A percentile compares a stretch with the other conserved stretches of the same genome.
These are phyloP conservation scores for Diaporthe sp. DNA, from an alignment of 2,329 filamentous ascomycete species.

Conservation along the genomic window DNA sequence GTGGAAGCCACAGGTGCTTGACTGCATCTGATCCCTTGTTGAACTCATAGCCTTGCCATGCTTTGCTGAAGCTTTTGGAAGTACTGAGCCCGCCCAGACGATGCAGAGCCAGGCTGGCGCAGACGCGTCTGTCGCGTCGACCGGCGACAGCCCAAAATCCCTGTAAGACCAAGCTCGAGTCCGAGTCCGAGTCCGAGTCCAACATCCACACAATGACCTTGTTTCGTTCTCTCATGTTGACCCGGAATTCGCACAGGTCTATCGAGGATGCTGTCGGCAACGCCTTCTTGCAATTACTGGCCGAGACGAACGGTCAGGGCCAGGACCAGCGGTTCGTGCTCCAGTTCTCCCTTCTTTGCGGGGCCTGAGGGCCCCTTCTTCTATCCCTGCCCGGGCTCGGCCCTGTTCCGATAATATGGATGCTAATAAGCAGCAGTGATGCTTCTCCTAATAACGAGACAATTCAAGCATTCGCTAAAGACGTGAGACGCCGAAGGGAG, in stretches of 20 bases:
- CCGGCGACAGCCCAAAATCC: background rate
- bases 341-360: background rate
- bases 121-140: background rate
- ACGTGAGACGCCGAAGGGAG: conserved; percentile 19
- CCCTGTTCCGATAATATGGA: background rate
- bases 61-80: no score
- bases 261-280: conserved; percentile 3
- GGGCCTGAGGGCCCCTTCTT: background rate
- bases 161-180: conserved; percentile 11
- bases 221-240: background rate
- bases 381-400: background rate
- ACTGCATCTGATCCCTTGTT: background rate
- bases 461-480: background rate
- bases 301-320: background rate
- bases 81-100: background rate
- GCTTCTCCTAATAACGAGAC: background rate
- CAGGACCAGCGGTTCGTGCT: background rate
- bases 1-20: background rate
- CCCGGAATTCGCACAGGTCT: background rate
- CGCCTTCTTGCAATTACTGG: conserved; percentile 2
- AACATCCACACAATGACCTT: background rate
- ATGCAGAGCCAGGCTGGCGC: conserved; percentile 14
- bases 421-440: background rate
- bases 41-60: background rate
- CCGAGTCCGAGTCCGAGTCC: background rate